Conservation (phyloP, 257 asterid genomes). For the Fraxinus quadrangulata region DNA sequence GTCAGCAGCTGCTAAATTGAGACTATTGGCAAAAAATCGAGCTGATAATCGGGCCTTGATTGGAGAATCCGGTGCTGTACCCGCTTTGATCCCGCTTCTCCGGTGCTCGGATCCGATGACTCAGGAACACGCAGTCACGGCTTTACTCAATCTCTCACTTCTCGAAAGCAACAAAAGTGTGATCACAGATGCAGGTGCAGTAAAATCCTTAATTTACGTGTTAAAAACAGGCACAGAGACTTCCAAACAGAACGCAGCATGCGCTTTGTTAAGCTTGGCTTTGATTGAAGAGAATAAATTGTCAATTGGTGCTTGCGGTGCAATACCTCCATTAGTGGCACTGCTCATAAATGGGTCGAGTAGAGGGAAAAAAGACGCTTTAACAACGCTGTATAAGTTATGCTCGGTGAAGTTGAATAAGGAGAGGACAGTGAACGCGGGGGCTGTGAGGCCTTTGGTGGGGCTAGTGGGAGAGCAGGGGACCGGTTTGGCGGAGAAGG, state of each 20-base stretch:
- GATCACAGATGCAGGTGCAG: conserved; percentile 35
- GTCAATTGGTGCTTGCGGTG: conserved; percentile 54
- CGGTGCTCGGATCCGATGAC: conserved; percentile 45
- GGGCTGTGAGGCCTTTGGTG: conserved; percentile 77
- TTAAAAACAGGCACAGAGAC: conserved; percentile 45
- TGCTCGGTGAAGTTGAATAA: conserved; percentile 73
- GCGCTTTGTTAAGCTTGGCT: conserved; percentile 46
- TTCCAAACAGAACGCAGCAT: conserved; percentile 51
- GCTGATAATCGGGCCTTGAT: conserved; percentile 55
- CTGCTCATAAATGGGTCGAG: conserved; percentile 41
- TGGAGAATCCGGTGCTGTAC: conserved; percentile 47
- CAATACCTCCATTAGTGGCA: conserved; percentile 45
- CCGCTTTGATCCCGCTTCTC: conserved; percentile 45
- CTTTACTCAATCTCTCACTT: conserved; percentile 44
- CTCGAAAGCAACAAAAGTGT: conserved; percentile 41
- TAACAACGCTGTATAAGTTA: conserved; percentile 64
- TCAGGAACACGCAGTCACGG: conserved; percentile 55
- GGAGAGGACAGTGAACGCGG: conserved; percentile 89
- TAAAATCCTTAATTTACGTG: conserved; percentile 17
- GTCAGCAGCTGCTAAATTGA: conserved; percentile 48
- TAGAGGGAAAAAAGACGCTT: conserved; percentile 52
- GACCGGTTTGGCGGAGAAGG: conserved; percentile 88
- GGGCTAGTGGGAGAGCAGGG: conserved; percentile 68
- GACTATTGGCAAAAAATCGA: conserved; percentile 48
- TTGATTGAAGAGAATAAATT: conserved; percentile 46